Percentiles rank a stretch among this genome's conserved stretches.
These are phyloP conservation scores for Fusarium longipes DNA, from an alignment of 2,329 filamentous ascomycete species.

Conservation along the genomic window DNA sequence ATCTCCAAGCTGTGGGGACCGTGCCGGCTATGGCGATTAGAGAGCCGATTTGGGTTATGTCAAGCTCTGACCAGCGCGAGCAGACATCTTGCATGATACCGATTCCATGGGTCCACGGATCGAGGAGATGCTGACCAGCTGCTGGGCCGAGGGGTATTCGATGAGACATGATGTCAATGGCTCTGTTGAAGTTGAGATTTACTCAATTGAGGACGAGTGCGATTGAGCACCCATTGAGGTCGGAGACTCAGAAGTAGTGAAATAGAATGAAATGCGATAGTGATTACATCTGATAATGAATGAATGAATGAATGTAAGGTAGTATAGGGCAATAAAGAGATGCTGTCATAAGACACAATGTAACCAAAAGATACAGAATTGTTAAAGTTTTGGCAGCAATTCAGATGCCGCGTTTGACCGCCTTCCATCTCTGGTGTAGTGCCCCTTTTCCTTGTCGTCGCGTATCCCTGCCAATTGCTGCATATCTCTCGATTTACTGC, in stretches of 20 bases:
- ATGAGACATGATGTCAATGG: conserved; percentile 35
- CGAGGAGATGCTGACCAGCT: conserved; percentile 35
- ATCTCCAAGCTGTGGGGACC: conserved; percentile 54
- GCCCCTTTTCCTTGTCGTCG: not conserved
- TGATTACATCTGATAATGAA: conserved; percentile 39
- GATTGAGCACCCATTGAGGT: conserved; percentile 23
- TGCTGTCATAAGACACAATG: not conserved
- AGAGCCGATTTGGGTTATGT: conserved; percentile 59
- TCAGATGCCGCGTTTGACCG: conserved; percentile 5
- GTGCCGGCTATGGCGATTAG: conserved; percentile 58
- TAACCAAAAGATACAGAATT: not conserved
- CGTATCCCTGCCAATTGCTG: conserved; percentile 3
- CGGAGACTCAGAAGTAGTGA: not conserved
- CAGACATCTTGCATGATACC: conserved; percentile 53
- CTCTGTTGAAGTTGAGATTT: not conserved
- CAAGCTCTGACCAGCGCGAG: conserved; percentile 57
- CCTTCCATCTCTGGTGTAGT: not conserved
- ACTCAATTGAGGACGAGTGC: conserved; percentile 3
- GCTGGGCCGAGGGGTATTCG: conserved; percentile 39
- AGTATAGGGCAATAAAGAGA: not conserved
- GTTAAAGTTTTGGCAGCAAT: conserved; percentile 16
- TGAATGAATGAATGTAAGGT: conserved; percentile 27
- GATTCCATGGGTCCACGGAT: conserved; percentile 50
- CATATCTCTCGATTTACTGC: not conserved
- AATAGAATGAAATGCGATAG: not conserved